Evolutionary conservation across 257 asterid genomes (phyloP).

Genomic region (Rhazya stricta): DNA sequence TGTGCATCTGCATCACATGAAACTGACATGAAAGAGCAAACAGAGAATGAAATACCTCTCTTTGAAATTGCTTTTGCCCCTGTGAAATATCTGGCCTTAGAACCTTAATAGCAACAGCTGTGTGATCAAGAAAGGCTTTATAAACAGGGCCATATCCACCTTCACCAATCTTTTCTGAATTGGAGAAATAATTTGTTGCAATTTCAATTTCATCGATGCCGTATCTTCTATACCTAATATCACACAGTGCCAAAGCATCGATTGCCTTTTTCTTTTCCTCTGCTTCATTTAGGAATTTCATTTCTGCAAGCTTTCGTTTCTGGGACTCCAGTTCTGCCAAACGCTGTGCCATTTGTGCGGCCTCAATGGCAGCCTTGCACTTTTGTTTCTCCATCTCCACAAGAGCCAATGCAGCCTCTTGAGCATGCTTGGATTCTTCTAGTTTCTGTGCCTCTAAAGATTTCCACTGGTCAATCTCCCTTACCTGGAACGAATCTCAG

Average conservation of each 20-base stretch:
- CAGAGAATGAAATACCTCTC: slow-evolving; percentile 48
- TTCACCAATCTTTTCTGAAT: slow-evolving; percentile 76
- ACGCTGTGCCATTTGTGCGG: slow-evolving; percentile 65
- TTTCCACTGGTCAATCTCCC: slow-evolving; percentile 35
- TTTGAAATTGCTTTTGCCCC: slow-evolving; percentile 75
- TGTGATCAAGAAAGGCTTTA: slow-evolving; percentile 65
- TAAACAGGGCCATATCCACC: slow-evolving; percentile 93
- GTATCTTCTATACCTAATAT: slow-evolving; percentile 50
- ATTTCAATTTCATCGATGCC: slow-evolving; percentile 54
- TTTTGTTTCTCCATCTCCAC: slow-evolving; percentile 65
- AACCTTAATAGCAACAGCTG: slow-evolving; percentile 84
- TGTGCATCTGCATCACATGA: not conserved
- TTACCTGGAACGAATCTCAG: slow-evolving; percentile 35
- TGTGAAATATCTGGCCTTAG: slow-evolving; percentile 70
- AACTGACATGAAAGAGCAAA: not conserved
- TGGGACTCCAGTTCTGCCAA: slow-evolving; percentile 66
- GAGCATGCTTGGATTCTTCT: slow-evolving; percentile 40
- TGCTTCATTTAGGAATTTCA: slow-evolving; percentile 39
- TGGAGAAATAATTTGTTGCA: slow-evolving; percentile 65
- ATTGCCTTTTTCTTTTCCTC: slow-evolving; percentile 66
- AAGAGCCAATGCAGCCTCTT: slow-evolving; percentile 48
- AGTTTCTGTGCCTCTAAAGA: slow-evolving; percentile 32
- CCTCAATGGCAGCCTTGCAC: slow-evolving; percentile 69
- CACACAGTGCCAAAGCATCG: slow-evolving; percentile 40
- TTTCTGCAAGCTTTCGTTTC: slow-evolving; percentile 58